Conservation (phyloP, 1,284 basidiomycete species). For the Cutaneotrichosporon sp. region DNA sequence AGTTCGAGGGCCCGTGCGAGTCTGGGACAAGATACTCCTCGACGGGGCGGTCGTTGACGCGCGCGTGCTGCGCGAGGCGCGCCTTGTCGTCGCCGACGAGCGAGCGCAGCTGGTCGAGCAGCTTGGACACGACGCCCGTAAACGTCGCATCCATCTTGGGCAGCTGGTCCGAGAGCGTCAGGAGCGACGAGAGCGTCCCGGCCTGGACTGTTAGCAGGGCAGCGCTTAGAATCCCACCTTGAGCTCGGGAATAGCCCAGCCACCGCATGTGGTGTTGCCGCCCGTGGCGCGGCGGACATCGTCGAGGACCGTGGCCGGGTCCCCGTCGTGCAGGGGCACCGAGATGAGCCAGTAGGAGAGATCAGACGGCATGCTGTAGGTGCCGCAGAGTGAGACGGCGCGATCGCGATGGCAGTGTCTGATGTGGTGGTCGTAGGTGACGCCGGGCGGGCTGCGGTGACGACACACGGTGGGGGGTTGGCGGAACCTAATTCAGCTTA, state of each 20-base stretch:
- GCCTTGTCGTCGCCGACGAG: conserved; percentile 84
- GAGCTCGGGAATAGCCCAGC: conserved; percentile 53
- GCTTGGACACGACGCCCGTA: conserved; percentile 84
- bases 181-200: conserved; percentile 87
- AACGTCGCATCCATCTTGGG: conserved; percentile 91
- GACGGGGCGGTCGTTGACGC: conserved; percentile 75
- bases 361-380: conserved; percentile 56
- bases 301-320: conserved; percentile 56
- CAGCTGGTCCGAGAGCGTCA: conserved; percentile 86
- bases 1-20: conserved; percentile 16
- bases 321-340: conserved; percentile 57
- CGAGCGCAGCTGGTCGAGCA: conserved; percentile 89
- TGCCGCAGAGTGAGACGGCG: conserved; percentile 3
- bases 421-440: neutral
- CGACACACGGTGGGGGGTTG: conserved; percentile 1
- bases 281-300: conserved; percentile 53
- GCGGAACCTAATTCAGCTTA: neutral
- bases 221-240: too few species aligned
- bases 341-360: conserved; percentile 60
- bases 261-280: conserved; percentile 44
- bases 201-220: conserved; percentile 63
- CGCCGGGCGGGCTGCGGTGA: neutral
- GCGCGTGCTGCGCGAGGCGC: conserved; percentile 74
- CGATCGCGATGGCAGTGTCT: conserved; percentile 5
- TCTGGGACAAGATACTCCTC: conserved; percentile 70